These are phyloP conservation scores for Periconia macrospinosa DNA, from an alignment of 2,329 filamentous ascomycete genomes.

Conservation along the genomic window DNA sequence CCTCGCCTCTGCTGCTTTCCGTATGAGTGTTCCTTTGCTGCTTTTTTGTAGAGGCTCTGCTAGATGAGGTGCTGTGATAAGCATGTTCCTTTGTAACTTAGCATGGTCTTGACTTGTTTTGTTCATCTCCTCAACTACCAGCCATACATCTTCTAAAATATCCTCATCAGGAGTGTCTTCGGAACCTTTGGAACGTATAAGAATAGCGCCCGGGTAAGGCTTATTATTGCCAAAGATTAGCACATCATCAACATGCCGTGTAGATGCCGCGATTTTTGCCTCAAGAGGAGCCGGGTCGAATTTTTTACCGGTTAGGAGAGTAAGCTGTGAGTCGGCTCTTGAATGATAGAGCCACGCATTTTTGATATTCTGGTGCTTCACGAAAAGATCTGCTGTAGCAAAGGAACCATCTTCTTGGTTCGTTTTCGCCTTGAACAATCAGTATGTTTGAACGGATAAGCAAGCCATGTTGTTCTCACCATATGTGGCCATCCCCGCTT, in stretches of 20 bases:
- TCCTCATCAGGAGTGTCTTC: slow-evolving; percentile 35
- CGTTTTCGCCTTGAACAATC: slow-evolving; percentile 48
- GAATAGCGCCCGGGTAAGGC: slow-evolving; percentile 59
- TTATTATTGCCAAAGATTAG: slow-evolving; percentile 64
- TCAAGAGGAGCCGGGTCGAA: slow-evolving; percentile 68
- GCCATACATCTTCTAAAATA: slow-evolving; percentile 48
- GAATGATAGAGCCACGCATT: slow-evolving; percentile 66
- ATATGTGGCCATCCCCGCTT: slow-evolving; percentile 59
- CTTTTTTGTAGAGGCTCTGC: slow-evolving; percentile 56
- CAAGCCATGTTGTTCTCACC: slow-evolving; percentile 21
- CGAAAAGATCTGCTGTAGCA: slow-evolving; percentile 66
- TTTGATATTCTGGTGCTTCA: slow-evolving; percentile 53
- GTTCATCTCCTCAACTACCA: slow-evolving; percentile 53
- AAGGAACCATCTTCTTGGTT: slow-evolving; percentile 64
- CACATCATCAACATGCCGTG: slow-evolving; percentile 54
- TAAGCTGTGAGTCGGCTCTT: slow-evolving; percentile 63
- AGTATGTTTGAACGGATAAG: not conserved
- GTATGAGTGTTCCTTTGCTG: slow-evolving; percentile 64
- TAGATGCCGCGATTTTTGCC: slow-evolving; percentile 51
- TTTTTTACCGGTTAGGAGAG: slow-evolving; percentile 68
- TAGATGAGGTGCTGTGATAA: slow-evolving; percentile 49
- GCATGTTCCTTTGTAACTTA: slow-evolving; percentile 53
- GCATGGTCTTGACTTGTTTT: slow-evolving; percentile 53
- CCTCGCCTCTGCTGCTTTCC: slow-evolving; percentile 54
- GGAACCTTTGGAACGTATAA: slow-evolving; percentile 50